These are phyloP conservation scores for Trifolium repens DNA, from an alignment of 306 rosid genomes.

Conservation along the genomic window DNA sequence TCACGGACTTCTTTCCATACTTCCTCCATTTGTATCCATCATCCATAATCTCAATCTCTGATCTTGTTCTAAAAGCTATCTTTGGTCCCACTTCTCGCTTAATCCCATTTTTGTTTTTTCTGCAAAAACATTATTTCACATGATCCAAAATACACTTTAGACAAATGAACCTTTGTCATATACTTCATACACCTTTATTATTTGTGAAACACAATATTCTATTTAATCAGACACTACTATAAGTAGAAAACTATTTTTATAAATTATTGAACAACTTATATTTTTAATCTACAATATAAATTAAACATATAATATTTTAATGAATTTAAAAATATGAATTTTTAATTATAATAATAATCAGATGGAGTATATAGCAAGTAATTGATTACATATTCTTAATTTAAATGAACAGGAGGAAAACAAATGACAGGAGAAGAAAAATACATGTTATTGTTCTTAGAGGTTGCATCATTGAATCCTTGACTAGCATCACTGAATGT, in stretches of 20 bases:
- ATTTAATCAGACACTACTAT: too few relatives aligned
- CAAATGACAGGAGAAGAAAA: neutral
- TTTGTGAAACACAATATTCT: too few relatives aligned
- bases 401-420: neutral
- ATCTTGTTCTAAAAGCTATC: slow-evolving; percentile 70
- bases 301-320: too few relatives aligned
- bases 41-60: slow-evolving; percentile 74
- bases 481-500: slow-evolving; percentile 29
- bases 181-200: too few relatives aligned
- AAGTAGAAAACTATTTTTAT: too few relatives aligned
- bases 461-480: slow-evolving; percentile 48
- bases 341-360: too few relatives aligned
- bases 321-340: too few relatives aligned
- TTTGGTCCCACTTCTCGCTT: slow-evolving; percentile 42
- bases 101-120: slow-evolving; percentile 47
- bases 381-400: too few relatives aligned
- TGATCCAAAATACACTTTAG: neutral
- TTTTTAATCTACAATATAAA: too few relatives aligned
- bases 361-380: too few relatives aligned
- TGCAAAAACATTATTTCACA: slow-evolving; percentile 26
- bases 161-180: neutral
- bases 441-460: slow-evolving; percentile 40
- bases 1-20: slow-evolving; percentile 77
- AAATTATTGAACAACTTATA: too few relatives aligned
- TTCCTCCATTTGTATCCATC: slow-evolving; percentile 92